Base-by-base conservation (phyloP, 345 rosid species). In the Viola odorata region DNA sequence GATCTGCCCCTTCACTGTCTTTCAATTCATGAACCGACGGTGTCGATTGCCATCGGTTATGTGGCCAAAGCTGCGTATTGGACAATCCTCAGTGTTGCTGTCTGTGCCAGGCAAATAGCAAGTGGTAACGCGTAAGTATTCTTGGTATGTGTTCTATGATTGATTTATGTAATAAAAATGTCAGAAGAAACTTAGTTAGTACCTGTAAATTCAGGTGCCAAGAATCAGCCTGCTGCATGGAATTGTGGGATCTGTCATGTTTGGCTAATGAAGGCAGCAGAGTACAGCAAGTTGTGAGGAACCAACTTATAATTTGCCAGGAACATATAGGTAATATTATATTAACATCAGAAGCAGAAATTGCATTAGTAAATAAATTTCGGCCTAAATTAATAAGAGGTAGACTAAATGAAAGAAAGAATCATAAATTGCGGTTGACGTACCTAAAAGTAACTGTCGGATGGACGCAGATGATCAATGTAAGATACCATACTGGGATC, bases 381-480 rank as follows among this genome's bases (percentile, higher is more conserved):
- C n/a, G n/a, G n/a, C n/a, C n/a, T n/a, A n/a, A n/a, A n/a, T n/a
- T n/a, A n/a, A n/a, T n/a, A n/a, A n/a, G n/a, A n/a, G n/a, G n/a
- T n/a, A n/a, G n/a, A n/a, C n/a, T n/a, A n/a, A n/a, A n/a, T n/a
- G n/a, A n/a, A n/a, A n/a, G n/a, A n/a, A n/a, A n/a, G n/a, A n/a
- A n/a, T n/a, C 15, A 50, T 15, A 51, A 16, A 51, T 7, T 4
- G 14, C 11, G 8, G 0, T 13, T 51, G 37, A 10, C 14, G 32
- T 51, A 14, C 14, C 36, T 8, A 10, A 7, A 8, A 36, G 8
- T 0, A 23, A 53, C 39, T 56, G 9, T 7, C 16, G 3, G 7
- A 40, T 47, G 45, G 48, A 57, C 37, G 60, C 60, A 57, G 60
- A 40, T 15, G 60, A 53, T 37, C 23, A 53, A 53, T 15, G 40